Conservation (phyloP, 2,329 filamentous ascomycete genomes). For the Calonectria montana region DNA sequence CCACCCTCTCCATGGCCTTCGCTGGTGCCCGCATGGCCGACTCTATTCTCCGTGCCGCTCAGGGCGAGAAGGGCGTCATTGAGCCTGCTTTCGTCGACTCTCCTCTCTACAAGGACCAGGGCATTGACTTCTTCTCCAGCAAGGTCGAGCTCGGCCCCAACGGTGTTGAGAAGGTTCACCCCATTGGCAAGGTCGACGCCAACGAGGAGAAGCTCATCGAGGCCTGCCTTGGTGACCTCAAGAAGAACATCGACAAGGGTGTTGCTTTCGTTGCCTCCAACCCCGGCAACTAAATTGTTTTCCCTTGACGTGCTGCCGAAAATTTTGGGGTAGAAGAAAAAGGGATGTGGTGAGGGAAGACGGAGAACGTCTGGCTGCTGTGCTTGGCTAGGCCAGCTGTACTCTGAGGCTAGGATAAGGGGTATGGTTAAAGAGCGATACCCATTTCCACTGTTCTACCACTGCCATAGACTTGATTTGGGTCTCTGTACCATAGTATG, state of each 20-base stretch:
- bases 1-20: constrained; percentile 99
- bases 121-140: constrained; percentile 96
- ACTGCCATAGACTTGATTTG: constrained; percentile 48
- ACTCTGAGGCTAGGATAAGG: constrained; percentile 9
- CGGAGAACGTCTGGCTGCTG: constrained; percentile 13
- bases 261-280: constrained; percentile 69
- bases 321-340: constrained; percentile 18
- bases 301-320: constrained; percentile 10
- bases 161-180: constrained; percentile 93
- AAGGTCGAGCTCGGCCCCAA: constrained; percentile 95
- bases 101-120: constrained; percentile 98
- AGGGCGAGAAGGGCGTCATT: constrained; percentile 93
- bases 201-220: constrained; percentile 92
- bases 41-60: constrained; percentile 89
- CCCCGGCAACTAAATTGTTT: constrained; percentile 66
- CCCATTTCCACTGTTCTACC: constrained; percentile 42
- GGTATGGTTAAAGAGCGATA: constrained; percentile 36
- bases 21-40: constrained; percentile 88
- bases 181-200: constrained; percentile 85
- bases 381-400: constrained; percentile 20
- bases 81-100: constrained; percentile 98
- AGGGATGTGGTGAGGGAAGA: constrained; percentile 25
- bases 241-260: constrained; percentile 97
- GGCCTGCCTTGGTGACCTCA: constrained; percentile 83
- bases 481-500: constrained; percentile 51